Conservation (phyloP, 169 alveolate genomes). For the Plasmodium malariae region DNA sequence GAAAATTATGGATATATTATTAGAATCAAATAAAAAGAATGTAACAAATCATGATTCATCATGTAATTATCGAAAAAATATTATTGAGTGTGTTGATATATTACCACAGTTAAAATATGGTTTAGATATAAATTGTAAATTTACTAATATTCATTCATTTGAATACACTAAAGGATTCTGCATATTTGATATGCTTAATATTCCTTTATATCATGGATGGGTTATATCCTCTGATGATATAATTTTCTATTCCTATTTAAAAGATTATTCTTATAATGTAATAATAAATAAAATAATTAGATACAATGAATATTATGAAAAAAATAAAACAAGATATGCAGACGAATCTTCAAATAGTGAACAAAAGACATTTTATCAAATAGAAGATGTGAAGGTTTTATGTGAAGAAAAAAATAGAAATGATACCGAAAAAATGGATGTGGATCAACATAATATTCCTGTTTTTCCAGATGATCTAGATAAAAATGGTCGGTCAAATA, state of each 20-base stretch:
- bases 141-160: constrained; percentile 70
- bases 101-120: constrained; percentile 79
- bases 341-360: constrained; percentile 16
- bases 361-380: not conserved
- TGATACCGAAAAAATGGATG: not conserved
- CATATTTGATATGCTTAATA: constrained; percentile 77
- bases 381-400: not conserved
- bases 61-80: constrained; percentile 73
- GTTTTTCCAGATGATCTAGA: constrained; percentile 76
- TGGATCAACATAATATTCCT: constrained; percentile 2
- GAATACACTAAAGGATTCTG: constrained; percentile 78
- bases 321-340: constrained; percentile 13
- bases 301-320: constrained; percentile 75
- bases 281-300: constrained; percentile 71
- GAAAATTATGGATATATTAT: constrained; percentile 66
- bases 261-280: constrained; percentile 76
- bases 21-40: constrained; percentile 76
- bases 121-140: constrained; percentile 78
- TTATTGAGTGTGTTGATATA: constrained; percentile 75
- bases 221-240: constrained; percentile 75
- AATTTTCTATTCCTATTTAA: constrained; percentile 67
- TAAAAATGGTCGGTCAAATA: constrained; percentile 1
- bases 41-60: constrained; percentile 40
- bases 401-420: constrained; percentile 5
- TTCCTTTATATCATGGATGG: constrained; percentile 79